A percentile compares a stretch with the other conserved stretches of the same genome.
Conservation (phyloP, 2,329 filamentous ascomycete genomes). For the Epicoccum sorghinum region DNA sequence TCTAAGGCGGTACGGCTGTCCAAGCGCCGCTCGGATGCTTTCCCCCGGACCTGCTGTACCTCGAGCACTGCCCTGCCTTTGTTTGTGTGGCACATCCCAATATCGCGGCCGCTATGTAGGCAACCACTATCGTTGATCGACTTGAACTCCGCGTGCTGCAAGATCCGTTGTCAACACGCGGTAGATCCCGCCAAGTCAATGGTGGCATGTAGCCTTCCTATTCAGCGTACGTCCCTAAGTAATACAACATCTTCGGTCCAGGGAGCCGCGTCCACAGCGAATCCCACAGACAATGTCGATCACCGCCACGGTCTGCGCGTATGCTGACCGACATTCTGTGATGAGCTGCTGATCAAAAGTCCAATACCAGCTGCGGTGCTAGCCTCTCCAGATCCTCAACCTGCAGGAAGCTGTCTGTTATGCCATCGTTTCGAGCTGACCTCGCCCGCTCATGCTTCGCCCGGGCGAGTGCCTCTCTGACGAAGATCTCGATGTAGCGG, state of each 20-base stretch:
- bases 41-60: neutral
- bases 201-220: too few relatives aligned
- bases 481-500: conserved; percentile 90
- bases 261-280: too few relatives aligned
- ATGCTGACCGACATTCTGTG: conserved; percentile 2
- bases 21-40: neutral
- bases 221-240: too few relatives aligned
- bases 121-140: too few relatives aligned
- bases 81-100: neutral
- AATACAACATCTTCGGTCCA: too few relatives aligned
- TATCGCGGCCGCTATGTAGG: neutral
- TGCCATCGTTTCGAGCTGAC: conserved; percentile 42
- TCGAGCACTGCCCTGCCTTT: neutral
- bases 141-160: too few relatives aligned
- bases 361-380: conserved; percentile 81
- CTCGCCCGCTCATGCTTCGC: conserved; percentile 71
- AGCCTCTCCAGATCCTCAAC: conserved; percentile 90
- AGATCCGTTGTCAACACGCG: too few relatives aligned
- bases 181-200: too few relatives aligned
- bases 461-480: conserved; percentile 84
- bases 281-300: neutral
- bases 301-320: neutral
- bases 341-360: conserved; percentile 64
- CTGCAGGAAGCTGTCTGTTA: conserved; percentile 71
- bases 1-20: neutral